Base-by-base conservation (phyloP, 2,329 filamentous ascomycete genomes). In the Sarocladium oryzae region DNA sequence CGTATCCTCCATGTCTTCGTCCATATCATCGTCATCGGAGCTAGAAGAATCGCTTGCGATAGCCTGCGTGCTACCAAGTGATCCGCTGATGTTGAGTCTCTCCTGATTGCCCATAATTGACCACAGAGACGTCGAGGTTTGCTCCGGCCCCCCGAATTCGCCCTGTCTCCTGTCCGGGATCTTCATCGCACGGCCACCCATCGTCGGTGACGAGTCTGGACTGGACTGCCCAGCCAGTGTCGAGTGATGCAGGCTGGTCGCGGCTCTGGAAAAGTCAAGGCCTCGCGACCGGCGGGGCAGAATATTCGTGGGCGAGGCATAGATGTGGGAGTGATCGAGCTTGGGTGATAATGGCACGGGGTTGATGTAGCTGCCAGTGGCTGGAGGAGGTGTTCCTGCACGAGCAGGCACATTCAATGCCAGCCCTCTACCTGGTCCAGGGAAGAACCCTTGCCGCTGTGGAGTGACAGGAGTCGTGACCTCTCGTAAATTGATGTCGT, bases 211-310 rank as follows among this genome's bases (percentile, higher is more conserved):
- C 0, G 89, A 93, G 65, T 95, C 90, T 3, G 91, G 90, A 4
- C 88, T 93, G 1, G 88, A 87, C 65, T 86, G 82, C 59, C 96
- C 89, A 52, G 92, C 91, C 8, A 97, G 79, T 0, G 88, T 97
- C 15, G 92, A 96, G 68, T 97, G 93, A 69, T 97, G 93, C 20
- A 99, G 76, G 64, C 91, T 95, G 10, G 92, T 96, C 55, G 89
- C 93, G 10, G 91, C 91, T 58, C 92, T 81, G 36, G 92, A 92
- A 67, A 96, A 97, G 69, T 97, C 92, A 54, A 96, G 76, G 38
- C 92, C 92, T 52, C 92, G 82, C 26, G 91, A 96, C 55, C 91
- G 85, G 56, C 92, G 83, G 16, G 92, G 92, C 7, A 97, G 78
- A 43, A 95, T 87, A 51, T 91, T 95, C 23, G 88, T 86, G 2